Conservation (phyloP, 176 grass and related monocot species). For the Ananas comosus region DNA sequence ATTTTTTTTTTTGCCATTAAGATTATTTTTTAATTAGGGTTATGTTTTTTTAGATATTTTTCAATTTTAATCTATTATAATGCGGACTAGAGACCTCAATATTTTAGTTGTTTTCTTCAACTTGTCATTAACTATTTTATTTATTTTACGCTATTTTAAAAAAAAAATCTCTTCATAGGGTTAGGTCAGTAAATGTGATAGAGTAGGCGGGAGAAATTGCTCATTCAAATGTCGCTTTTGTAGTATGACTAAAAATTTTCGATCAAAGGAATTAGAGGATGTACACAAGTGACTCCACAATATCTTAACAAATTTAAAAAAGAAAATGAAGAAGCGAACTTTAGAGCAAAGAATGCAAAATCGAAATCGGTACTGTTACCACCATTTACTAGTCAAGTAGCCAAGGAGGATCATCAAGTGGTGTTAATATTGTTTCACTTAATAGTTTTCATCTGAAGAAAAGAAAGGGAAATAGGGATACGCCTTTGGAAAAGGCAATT, state of each 20-base stretch:
- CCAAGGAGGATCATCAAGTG: not conserved
- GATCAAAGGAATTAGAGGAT: not conserved
- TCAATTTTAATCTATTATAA: no score
- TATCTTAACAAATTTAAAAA: not conserved
- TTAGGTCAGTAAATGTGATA: conserved; percentile 1
- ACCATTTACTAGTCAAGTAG: no score
- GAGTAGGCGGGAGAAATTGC: conserved; percentile 3
- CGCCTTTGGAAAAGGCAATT: not conserved
- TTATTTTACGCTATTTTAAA: no score
- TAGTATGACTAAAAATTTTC: not conserved
- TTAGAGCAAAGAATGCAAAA: not conserved
- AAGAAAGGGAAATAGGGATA: not conserved
- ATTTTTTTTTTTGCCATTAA: no score
- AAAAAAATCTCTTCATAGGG: not conserved
- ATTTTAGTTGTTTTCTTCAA: no score
- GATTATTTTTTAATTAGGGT: no score
- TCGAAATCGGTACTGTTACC: not conserved
- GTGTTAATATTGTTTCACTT: not conserved
- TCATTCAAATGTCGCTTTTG: conserved; percentile 9
- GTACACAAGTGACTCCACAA: not conserved
- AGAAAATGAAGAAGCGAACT: not conserved
- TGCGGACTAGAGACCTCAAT: no score
- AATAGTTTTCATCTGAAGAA: not conserved
- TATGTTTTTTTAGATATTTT: no score
- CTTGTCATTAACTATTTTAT: no score